Percentiles rank a stretch among this genome's conserved stretches.
Evolutionary conservation across 75 land plant genomes (phyloP).

Genomic region (Azolla pinnata): DNA sequence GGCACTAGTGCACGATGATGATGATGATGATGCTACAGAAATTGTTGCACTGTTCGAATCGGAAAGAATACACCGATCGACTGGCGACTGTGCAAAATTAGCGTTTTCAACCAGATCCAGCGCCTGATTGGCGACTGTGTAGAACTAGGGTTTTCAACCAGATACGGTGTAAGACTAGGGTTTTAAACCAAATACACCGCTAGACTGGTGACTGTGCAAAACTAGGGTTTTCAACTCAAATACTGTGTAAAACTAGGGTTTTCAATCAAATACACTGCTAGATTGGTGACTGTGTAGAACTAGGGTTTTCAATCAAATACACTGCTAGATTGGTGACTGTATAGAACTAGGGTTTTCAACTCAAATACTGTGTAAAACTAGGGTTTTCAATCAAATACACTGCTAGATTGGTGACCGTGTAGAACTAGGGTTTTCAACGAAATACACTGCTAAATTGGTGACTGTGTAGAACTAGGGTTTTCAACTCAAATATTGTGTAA

Average conservation of each 20-base stretch:
- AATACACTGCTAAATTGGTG: no score
- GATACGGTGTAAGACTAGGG: no score
- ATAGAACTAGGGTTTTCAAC: neutral
- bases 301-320: neutral
- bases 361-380: neutral
- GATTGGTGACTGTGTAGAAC: neutral
- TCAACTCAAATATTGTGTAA: no score
- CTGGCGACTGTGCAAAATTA: neutral
- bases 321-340: neutral
- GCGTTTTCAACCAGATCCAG: neutral
- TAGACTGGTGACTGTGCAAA: neutral
- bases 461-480: neutral
- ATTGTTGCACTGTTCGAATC: no score
- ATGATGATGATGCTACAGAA: no score
- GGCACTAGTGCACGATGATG: no score
- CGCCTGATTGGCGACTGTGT: neutral
- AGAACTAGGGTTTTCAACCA: neutral
- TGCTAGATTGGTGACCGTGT: neutral
- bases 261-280: no score
- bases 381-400: neutral
- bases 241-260: no score
- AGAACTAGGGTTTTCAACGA: neutral
- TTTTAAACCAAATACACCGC: no score
- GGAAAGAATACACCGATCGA: no score
- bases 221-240: neutral